Evolutionary conservation across 2,329 filamentous ascomycete species (phyloP).

Genomic region (Cordyceps militaris): DNA sequence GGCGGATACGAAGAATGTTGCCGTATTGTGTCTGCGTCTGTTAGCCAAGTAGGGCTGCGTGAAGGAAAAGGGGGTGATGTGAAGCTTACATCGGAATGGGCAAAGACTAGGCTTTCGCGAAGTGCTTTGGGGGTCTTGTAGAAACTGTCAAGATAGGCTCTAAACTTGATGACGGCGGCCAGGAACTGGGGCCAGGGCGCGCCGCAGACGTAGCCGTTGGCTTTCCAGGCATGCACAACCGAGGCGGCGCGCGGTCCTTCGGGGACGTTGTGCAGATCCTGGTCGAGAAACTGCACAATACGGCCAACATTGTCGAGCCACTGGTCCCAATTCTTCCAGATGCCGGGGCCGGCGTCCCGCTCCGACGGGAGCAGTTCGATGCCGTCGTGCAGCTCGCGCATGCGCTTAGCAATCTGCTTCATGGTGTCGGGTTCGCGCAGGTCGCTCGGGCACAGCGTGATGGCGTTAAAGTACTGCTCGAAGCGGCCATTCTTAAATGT

Average conservation of each 20-base stretch:
- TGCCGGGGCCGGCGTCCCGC: slow-evolving; percentile 67
- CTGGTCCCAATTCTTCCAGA: slow-evolving; percentile 92
- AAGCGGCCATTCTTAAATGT: slow-evolving; percentile 94
- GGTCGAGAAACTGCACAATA: slow-evolving; percentile 49
- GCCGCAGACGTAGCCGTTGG: slow-evolving; percentile 71
- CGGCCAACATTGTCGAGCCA: slow-evolving; percentile 66
- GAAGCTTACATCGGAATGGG: slow-evolving; percentile 83
- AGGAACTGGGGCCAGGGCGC: slow-evolving; percentile 76
- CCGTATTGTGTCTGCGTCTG: slow-evolving; percentile 81
- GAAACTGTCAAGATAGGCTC: slow-evolving; percentile 61
- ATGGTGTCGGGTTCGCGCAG: slow-evolving; percentile 77
- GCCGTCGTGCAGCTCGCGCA: slow-evolving; percentile 92
- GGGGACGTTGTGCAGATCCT: slow-evolving; percentile 45
- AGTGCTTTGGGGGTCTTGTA: slow-evolving; percentile 63
- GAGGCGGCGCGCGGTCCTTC: slow-evolving; percentile 20
- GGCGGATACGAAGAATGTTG: slow-evolving; percentile 75
- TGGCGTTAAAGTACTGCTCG: slow-evolving; percentile 86
- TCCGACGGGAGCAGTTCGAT: slow-evolving; percentile 79
- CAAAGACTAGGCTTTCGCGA: slow-evolving; percentile 75
- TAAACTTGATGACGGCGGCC: slow-evolving; percentile 67
- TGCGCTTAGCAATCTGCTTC: slow-evolving; percentile 90
- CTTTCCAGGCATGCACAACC: slow-evolving; percentile 51
- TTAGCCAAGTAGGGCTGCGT: not conserved
- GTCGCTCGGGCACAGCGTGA: slow-evolving; percentile 68
- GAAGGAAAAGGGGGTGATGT: not conserved